Evolutionary conservation across 2,329 filamentous ascomycete genomes (phyloP).

Genomic region (Arthrinium phaeospermum): DNA sequence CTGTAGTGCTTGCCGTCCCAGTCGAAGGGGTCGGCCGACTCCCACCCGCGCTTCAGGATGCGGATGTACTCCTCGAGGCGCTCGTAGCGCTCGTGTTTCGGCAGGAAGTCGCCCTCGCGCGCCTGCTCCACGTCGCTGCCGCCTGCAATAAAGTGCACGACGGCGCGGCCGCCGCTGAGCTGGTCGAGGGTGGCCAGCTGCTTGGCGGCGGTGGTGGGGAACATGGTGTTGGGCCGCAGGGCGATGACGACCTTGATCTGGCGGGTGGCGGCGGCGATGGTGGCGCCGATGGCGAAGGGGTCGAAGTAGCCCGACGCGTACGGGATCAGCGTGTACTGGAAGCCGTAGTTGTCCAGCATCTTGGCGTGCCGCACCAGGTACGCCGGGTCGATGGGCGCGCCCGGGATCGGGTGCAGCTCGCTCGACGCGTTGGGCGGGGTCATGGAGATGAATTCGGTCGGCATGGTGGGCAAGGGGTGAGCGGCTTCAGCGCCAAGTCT

Average conservation of each 20-base stretch:
- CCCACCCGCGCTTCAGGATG: constrained; percentile 64
- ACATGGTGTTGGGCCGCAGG: constrained; percentile 65
- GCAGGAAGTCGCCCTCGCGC: constrained; percentile 63
- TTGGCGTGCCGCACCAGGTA: constrained; percentile 62
- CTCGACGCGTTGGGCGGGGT: constrained; percentile 63
- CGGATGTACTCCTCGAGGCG: constrained; percentile 67
- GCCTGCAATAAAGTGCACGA: constrained; percentile 68
- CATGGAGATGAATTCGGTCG: constrained; percentile 63
- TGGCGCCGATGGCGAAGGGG: constrained; percentile 64
- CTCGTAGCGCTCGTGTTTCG: constrained; percentile 62
- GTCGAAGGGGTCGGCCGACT: constrained; percentile 62
- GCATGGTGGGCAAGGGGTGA: constrained; percentile 36
- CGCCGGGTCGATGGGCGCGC: constrained; percentile 58
- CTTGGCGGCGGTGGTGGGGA: constrained; percentile 67
- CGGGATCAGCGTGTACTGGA: constrained; percentile 66
- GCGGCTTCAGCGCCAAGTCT: background rate
- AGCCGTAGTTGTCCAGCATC: constrained; percentile 63
- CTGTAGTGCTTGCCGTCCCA: constrained; percentile 65
- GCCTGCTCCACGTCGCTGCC: constrained; percentile 66
- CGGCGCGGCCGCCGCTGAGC: constrained; percentile 60
- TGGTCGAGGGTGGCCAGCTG: constrained; percentile 66
- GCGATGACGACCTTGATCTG: constrained; percentile 67
- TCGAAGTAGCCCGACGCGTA: constrained; percentile 62
- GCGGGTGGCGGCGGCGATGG: constrained; percentile 61
- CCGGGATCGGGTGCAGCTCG: constrained; percentile 59